Evolutionary conservation across 495 filamentous ascomycete genomes (phyloP), one percentile per base, ranked within the genome.

Genomic region (Astrothelium macrocarpum): DNA sequence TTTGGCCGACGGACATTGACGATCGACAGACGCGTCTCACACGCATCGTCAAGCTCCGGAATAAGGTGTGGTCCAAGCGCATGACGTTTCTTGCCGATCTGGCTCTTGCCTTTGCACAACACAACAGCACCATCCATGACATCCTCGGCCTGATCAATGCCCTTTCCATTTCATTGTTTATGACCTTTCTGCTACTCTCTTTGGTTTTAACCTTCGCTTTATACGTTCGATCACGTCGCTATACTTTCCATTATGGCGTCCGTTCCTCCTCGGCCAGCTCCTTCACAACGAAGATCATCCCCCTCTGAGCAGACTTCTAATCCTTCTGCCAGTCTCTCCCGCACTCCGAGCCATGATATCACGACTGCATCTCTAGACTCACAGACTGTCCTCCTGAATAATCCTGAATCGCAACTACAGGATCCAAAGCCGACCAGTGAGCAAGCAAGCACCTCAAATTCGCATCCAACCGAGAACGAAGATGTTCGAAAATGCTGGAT

Each of bases 401-500:
- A 60, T 34, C 59, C 60, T 53, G 53, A 62, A 28, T 5, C 65
- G 56, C 62, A 64, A 46, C 12, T n/a, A 20, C 14, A 25, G 14
- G 18, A 45, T 25, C 12, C 58, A 32, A 29, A 49, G 18, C 11
- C 28, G 23, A 25, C 36, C 29, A 28, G 61, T 1, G 10, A 58
- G 23, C 16, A 67, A 16, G 60, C 58, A 9, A 9, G 14, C 23
- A 59, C 43, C 58, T 29, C 28, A 61, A 25, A 26, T 64, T 16
- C 66, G 61, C 56, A 45, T 23, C 5, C 20, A 69, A 65, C 66
- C 26, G 56, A 65, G 59, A 68, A 75, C 53, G 68, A 87, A 29
- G 46, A 45, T 1, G 49, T 63, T 46, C 85, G 84, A 36, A 86
- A 86, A 75, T 98, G 94, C 75, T 97, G 90, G 87, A 92, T 98